Evolutionary conservation across 495 filamentous ascomycete genomes (phyloP).

Genomic region (Xylaria curta): DNA sequence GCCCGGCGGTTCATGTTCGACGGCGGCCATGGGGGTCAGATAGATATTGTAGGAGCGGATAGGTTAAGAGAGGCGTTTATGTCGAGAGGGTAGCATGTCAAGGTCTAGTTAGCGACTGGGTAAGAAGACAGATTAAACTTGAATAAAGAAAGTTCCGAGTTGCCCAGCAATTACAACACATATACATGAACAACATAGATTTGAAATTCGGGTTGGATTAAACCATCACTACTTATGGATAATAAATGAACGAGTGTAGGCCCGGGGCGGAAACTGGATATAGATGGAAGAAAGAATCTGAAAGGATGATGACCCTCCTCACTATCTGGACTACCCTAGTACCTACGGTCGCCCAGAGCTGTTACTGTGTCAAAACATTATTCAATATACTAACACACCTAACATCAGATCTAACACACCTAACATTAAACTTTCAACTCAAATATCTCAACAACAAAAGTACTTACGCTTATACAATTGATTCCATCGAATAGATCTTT

Average conservation of each 20-base stretch:
- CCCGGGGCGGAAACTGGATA: not conserved
- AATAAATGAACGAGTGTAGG: constrained; percentile 16
- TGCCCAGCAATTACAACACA: constrained; percentile 3
- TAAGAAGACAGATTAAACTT: constrained; percentile 5
- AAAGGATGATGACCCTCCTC: constrained; percentile 10
- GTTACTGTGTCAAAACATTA: too few species aligned
- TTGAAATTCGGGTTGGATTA: not conserved
- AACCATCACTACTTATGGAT: not conserved
- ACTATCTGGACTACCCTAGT: not conserved
- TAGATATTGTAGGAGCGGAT: not conserved
- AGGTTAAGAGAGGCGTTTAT: not conserved
- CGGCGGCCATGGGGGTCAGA: constrained; percentile 31
- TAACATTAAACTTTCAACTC: too few species aligned
- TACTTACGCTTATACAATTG: too few species aligned
- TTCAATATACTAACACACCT: too few species aligned
- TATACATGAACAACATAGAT: not conserved
- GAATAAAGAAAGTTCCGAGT: constrained; percentile 1
- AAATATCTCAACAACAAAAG: too few species aligned
- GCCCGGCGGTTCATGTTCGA: constrained; percentile 31
- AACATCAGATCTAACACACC: too few species aligned
- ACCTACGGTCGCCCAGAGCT: too few species aligned
- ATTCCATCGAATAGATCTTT: too few species aligned
- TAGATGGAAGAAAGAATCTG: not conserved
- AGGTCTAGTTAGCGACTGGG: not conserved
- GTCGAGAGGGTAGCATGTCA: constrained; percentile 16